A percentile compares a stretch with the other conserved stretches of the same genome.
These are phyloP conservation scores for Neurospora sp. DNA, from an alignment of 495 filamentous ascomycete species.

Conservation along the genomic window DNA sequence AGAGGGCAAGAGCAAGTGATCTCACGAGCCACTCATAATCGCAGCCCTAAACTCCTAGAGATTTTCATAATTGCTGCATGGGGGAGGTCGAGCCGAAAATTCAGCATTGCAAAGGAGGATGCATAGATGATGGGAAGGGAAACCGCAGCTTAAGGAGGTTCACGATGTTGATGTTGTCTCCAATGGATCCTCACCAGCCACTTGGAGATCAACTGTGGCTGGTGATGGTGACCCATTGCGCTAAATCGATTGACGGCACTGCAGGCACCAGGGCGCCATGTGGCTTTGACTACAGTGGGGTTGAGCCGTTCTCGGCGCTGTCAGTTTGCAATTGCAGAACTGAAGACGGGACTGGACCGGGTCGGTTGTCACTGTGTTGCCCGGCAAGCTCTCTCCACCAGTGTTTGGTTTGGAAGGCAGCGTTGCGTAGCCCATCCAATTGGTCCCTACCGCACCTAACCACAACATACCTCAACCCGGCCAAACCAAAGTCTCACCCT, in stretches of 20 bases:
- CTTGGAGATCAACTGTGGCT: neutral
- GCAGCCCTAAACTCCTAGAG: no score
- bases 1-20: no score
- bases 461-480: slow-evolving; percentile 21
- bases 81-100: no score
- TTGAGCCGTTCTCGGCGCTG: neutral
- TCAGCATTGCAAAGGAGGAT: neutral
- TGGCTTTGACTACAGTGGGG: neutral
- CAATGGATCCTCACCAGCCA: neutral
- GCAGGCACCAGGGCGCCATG: neutral
- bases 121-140: neutral
- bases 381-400: slow-evolving; percentile 16
- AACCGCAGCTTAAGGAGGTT: neutral
- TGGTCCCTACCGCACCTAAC: slow-evolving; percentile 11
- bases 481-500: neutral
- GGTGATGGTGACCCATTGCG: neutral
- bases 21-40: no score
- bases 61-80: no score
- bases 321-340: neutral
- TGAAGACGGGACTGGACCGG: neutral
- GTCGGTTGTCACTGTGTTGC: slow-evolving; percentile 13
- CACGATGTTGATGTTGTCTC: neutral
- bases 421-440: slow-evolving; percentile 19
- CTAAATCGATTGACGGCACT: neutral
- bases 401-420: neutral